phyloP scores from a whole-genome alignment of 2,329 filamentous ascomycete genomes.

The Aspergillus brunneoviolaceus region DNA sequence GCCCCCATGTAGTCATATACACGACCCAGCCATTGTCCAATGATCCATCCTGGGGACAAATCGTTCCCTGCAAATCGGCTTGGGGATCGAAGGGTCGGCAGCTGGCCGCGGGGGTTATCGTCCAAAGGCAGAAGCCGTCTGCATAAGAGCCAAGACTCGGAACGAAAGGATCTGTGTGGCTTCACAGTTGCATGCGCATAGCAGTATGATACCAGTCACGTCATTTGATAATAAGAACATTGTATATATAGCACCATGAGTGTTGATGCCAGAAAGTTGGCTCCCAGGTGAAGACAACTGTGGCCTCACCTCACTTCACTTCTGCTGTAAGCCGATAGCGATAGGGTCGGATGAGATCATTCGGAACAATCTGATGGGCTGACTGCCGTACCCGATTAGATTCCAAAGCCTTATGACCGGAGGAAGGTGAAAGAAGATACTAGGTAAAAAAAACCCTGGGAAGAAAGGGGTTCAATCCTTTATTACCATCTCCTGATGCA shows the following conservation, averaged over 20 bases:
- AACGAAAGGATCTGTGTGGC: not conserved
- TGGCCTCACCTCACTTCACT: not conserved
- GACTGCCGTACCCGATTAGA: not conserved
- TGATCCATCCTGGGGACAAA: conserved; percentile 32
- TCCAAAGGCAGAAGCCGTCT: conserved; percentile 25
- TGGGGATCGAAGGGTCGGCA: conserved; percentile 38
- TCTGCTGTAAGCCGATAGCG: too few relatives aligned
- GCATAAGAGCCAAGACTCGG: not conserved
- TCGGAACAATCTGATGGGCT: not conserved
- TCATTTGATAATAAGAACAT: not conserved
- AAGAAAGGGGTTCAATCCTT: not conserved
- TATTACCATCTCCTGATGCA: conserved; percentile 2
- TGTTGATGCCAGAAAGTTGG: not conserved
- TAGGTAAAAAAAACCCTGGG: not conserved
- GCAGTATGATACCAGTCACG: not conserved
- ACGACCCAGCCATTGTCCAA: conserved; percentile 28
- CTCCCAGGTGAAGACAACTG: not conserved
- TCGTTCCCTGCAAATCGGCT: conserved; percentile 44
- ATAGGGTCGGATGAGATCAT: not conserved
- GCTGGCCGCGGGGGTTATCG: conserved; percentile 38
- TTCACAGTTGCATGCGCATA: not conserved
- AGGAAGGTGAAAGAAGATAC: not conserved
- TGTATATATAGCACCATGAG: not conserved
- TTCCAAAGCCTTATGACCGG: too few relatives aligned
- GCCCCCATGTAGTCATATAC: conserved; percentile 37